phyloP scores from a whole-genome alignment of 805 yeast species.

The Priceomyces melissophilus region DNA sequence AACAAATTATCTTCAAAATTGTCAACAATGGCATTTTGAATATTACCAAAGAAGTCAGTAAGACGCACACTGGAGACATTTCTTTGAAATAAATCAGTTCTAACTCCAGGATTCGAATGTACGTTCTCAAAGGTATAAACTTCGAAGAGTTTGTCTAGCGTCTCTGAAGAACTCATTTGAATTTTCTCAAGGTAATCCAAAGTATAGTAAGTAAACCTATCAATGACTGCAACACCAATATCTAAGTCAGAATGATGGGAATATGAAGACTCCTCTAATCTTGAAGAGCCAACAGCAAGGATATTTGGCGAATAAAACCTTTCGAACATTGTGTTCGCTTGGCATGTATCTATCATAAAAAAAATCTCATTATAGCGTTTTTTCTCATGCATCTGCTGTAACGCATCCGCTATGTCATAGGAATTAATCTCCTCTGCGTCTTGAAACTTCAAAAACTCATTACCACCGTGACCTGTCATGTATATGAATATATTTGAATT shows the following conservation, averaged over 20 bases:
- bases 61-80: slow-evolving; percentile 65
- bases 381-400: slow-evolving; percentile 95
- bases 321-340: slow-evolving; percentile 97
- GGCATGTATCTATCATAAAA: slow-evolving; percentile 98
- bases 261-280: slow-evolving; percentile 82
- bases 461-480: slow-evolving; percentile 98
- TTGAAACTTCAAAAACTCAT: slow-evolving; percentile 94
- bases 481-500: slow-evolving; percentile 90
- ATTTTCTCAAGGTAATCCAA: slow-evolving; percentile 83
- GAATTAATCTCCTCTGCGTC: slow-evolving; percentile 98
- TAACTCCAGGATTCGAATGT: slow-evolving; percentile 91
- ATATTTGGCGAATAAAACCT: slow-evolving; percentile 89
- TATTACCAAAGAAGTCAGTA: slow-evolving; percentile 93
- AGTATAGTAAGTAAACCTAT: slow-evolving; percentile 89
- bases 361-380: slow-evolving; percentile 91
- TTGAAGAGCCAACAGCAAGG: slow-evolving; percentile 88
- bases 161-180: slow-evolving; percentile 66
- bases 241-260: slow-evolving; percentile 95
- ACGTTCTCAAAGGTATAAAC: slow-evolving; percentile 81
- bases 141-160: slow-evolving; percentile 80
- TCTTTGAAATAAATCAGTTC: slow-evolving; percentile 72
- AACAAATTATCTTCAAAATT: slow-evolving; percentile 49
- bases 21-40: slow-evolving; percentile 71
- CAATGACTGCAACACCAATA: slow-evolving; percentile 96
- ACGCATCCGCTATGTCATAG: slow-evolving; percentile 94